phyloP scores from a whole-genome alignment of 768 basidiomycete species.

The Mycena haematopus region DNA sequence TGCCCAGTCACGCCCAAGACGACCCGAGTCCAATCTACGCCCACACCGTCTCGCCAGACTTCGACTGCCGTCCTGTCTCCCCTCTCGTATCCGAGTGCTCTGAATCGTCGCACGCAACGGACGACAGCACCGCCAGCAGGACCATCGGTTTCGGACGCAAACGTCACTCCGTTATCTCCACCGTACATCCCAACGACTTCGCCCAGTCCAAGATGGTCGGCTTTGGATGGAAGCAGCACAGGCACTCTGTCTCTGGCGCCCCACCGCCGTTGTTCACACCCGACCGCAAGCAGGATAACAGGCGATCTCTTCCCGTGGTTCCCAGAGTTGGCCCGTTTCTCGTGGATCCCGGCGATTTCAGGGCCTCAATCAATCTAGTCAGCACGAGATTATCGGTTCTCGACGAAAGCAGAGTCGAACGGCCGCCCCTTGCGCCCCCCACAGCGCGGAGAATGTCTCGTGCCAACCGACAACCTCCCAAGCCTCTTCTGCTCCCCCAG shows the following conservation, averaged over 20 bases:
- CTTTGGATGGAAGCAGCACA: conserved; percentile 23
- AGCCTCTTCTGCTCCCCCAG: conserved; percentile 22
- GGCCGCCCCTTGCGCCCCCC: not conserved
- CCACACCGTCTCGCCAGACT: conserved; percentile 24
- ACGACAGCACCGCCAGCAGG: conserved; percentile 5
- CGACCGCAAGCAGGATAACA: conserved; percentile 14
- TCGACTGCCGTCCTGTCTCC: conserved; percentile 22
- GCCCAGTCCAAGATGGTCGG: conserved; percentile 24
- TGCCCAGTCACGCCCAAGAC: not conserved
- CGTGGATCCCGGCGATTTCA: not conserved
- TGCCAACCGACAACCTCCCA: conserved; percentile 8
- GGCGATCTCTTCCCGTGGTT: conserved; percentile 21
- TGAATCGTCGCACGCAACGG: conserved; percentile 13
- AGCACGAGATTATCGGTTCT: not conserved
- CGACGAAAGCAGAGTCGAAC: not conserved
- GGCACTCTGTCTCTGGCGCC: conserved; percentile 14
- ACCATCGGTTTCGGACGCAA: conserved; percentile 15
- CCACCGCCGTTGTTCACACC: not conserved
- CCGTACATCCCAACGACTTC: conserved; percentile 4
- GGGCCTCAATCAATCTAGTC: not conserved
- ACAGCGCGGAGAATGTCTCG: conserved; percentile 6
- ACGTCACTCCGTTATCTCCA: conserved; percentile 13
- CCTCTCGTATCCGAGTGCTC: conserved; percentile 21
- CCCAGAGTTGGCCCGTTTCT: conserved; percentile 1
- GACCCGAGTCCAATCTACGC: not conserved